Evolutionary conservation across 2,329 filamentous ascomycete species (phyloP), one percentile per base, ranked within the genome.

Genomic region (Albophoma yamanashiensis): DNA sequence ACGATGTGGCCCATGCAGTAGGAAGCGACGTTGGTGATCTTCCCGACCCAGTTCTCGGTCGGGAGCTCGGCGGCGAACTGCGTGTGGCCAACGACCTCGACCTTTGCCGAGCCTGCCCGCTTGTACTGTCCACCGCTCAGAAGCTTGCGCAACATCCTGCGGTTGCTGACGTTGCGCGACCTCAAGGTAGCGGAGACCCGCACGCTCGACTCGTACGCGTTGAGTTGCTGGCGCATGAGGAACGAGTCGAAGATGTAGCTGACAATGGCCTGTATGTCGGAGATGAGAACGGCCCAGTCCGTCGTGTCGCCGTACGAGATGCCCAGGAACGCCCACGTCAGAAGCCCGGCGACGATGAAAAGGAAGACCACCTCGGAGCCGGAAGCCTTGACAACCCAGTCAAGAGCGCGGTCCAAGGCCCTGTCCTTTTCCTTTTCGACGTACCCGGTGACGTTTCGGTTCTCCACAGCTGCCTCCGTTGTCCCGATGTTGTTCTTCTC

Each of bases 191-290:
- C 65, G 1, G 71, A 70, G 34, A 73, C 67, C 0, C 66, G 67
- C 3, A 68, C 65, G 8, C 70, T 64, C 12, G 63, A 59, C 7
- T 67, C 65, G n/a, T 69, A 69, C 14, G 66, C 66, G 61, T 71
- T 75, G 40, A 69, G 67, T 61, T 74, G 73, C 65, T 76, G 73
- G 1, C 74, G 68, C 65, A 75, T 71, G 45, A 75, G 72, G 20
- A 76, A 67, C 9, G 71, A 73, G 34, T 72, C 73, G 12, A 70
- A 74, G 45, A 73, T 64, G 60, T 75, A 75, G 57, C 71, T 69
- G 58, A 73, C 67, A 58, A 75, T 73, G 17, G 73, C 72, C 57
- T 69, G 70, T 14, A 68, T 65, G 56, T 75, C 71, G 38, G 72
- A 70, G 25, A 75, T 63, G 38, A 73, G 62, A 50, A 74, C 73